Percentiles rank a stretch among this genome's conserved stretches.
Conservation (phyloP, 1,139 yeast species). For the Entelexis paramagnoliae region DNA sequence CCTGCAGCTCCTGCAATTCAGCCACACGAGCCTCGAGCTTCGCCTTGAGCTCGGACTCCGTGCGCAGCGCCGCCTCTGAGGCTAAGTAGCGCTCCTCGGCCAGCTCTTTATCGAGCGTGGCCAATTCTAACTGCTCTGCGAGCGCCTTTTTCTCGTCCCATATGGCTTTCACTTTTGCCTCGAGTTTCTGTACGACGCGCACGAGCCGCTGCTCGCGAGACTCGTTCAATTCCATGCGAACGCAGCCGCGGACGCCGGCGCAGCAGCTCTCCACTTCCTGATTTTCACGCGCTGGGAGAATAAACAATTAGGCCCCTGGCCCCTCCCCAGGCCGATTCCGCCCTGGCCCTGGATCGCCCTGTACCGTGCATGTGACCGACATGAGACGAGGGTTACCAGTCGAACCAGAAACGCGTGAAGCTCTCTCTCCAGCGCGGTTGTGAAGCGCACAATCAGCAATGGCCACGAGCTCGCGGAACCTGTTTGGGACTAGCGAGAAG, state of each 20-base stretch:
- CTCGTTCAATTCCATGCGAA: neutral
- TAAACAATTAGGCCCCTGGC: too few relatives aligned
- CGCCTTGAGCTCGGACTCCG: slow-evolving; percentile 33
- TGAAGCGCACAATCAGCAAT: neutral
- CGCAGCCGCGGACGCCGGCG: too few relatives aligned
- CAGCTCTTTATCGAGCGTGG: slow-evolving; percentile 46
- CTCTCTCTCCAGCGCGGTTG: neutral
- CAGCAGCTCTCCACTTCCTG: too few relatives aligned
- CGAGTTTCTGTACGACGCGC: slow-evolving; percentile 18
- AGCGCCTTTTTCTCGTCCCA: slow-evolving; percentile 19
- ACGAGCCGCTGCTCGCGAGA: slow-evolving; percentile 8
- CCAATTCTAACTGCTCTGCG: slow-evolving; percentile 31
- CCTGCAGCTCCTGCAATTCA: slow-evolving; percentile 52
- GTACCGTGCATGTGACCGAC: slow-evolving; percentile 1
- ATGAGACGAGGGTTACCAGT: neutral
- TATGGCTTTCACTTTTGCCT: slow-evolving; percentile 18
- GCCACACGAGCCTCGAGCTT: slow-evolving; percentile 32
- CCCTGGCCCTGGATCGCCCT: too few relatives aligned
- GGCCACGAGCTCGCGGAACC: slow-evolving; percentile 1
- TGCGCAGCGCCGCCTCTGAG: neutral
- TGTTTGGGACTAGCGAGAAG: neutral
- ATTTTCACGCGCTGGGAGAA: too few relatives aligned
- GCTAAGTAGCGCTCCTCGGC: slow-evolving; percentile 36
- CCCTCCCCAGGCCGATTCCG: too few relatives aligned
- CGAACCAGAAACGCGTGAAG: neutral